Percentiles rank a stretch among this genome's conserved stretches.
Conservation (phyloP, 2,329 filamentous ascomycete genomes). For the Acrocalymma vagum region DNA sequence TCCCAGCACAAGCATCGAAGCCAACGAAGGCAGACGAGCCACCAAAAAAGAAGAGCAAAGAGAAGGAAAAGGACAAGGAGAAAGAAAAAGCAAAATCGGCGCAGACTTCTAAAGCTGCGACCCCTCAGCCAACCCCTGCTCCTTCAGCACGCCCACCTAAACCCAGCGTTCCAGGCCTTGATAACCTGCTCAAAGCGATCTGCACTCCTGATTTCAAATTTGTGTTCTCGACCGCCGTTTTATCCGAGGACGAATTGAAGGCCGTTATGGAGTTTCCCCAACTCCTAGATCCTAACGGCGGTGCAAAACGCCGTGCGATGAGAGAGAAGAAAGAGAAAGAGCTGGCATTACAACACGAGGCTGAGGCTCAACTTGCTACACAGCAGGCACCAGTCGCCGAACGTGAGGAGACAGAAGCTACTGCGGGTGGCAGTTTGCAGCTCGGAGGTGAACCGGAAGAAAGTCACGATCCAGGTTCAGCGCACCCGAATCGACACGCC, state of each 20-base stretch:
- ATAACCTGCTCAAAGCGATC: conserved; percentile 50
- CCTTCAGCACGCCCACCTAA: conserved; percentile 23
- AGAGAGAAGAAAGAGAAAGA: conserved; percentile 73
- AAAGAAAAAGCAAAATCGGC: conserved; percentile 37
- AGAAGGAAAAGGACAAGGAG: conserved; percentile 31
- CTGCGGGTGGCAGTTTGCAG: conserved; percentile 76
- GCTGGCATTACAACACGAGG: conserved; percentile 53
- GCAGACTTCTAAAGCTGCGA: conserved; percentile 35
- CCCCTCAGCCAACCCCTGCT: conserved; percentile 20
- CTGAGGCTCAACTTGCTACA: conserved; percentile 62
- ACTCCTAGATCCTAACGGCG: conserved; percentile 83
- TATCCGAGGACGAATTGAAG: conserved; percentile 57
- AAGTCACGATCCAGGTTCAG: conserved; percentile 64
- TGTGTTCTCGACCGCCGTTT: conserved; percentile 56
- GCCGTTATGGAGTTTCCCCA: conserved; percentile 71
- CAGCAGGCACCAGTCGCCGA: conserved; percentile 41
- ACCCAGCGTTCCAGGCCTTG: conserved; percentile 34
- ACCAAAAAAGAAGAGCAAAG: conserved; percentile 36
- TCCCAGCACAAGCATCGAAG: conserved; percentile 46
- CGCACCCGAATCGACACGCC: conserved; percentile 69
- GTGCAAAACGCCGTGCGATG: conserved; percentile 80
- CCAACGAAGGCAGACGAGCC: conserved; percentile 37
- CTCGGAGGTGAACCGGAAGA: conserved; percentile 94
- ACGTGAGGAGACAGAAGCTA: conserved; percentile 78
- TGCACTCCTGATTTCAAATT: conserved; percentile 59